Base-by-base conservation (phyloP, 805 yeast genomes). In the Cyberlindnera sargentensis region DNA sequence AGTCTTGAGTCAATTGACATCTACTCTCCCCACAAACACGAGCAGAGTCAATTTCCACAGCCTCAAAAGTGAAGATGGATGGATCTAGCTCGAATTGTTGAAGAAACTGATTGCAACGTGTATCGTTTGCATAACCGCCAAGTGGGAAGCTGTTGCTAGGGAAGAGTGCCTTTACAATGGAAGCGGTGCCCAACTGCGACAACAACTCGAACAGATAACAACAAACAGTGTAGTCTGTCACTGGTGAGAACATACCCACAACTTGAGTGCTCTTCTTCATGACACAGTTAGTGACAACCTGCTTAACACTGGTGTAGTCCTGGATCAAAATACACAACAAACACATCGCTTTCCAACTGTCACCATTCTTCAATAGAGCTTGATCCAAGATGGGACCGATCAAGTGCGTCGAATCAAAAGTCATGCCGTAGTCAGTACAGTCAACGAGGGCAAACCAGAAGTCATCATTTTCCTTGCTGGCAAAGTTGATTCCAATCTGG, bases 321-420 rank as follows among this genome's bases (percentile, higher is more conserved):
- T 51, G 53, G n/a, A 54, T 43, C 38, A 58, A 43, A 8, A 51
- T 51, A 32, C 58, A 56, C 34, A 58, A 39, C 8, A 56, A 35
- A 30, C 58, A 56, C 1, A 54, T 47, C 3, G 57, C 61, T 42
- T 56, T 58, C 62, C 62, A 58, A 27, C 58, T 55, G 30, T 50
- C 48, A 5, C 39, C 26, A 34, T 43, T 42, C 8, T 27, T 30
- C 4, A 38, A n/a, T 5, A 50, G 10, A 8, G 41, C 40, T 26
- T 48, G 50, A 0, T 48, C 42, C 4, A 49, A 31, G 30, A 57
- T 45, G 1, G 44, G 5, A 3, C 34, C 43, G 27, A 49, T 33
- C 28, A 46, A 23, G 3, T 45, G 42, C 3, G 51, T 50, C 4
- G 46, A 40, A 27, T 53, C 54, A 45, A 56, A 50, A 1, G 27